Percentiles rank a stretch among this genome's conserved stretches.
phyloP scores from a whole-genome alignment of 2,329 filamentous ascomycete species.

The Chaetoscypha palmicola region DNA sequence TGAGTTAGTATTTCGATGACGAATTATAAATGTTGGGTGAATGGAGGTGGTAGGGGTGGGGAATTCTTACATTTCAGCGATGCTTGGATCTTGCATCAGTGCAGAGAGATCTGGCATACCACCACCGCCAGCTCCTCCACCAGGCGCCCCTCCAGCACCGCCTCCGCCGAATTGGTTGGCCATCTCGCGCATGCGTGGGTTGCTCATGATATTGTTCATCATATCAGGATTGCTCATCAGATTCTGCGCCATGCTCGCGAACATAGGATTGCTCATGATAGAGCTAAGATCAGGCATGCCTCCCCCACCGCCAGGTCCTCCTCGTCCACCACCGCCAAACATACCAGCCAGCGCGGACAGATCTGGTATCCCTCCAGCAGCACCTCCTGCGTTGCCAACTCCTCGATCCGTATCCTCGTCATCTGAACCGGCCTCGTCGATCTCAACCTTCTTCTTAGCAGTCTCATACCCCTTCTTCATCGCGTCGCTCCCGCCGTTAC shows the following conservation, averaged over 20 bases:
- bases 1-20: neutral
- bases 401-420: slow-evolving; percentile 46
- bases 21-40: neutral
- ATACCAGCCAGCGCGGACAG: slow-evolving; percentile 64
- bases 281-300: slow-evolving; percentile 82
- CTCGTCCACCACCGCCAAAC: slow-evolving; percentile 59
- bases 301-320: slow-evolving; percentile 56
- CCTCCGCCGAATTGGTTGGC: slow-evolving; percentile 69
- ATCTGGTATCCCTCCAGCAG: slow-evolving; percentile 61
- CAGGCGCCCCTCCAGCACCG: slow-evolving; percentile 28
- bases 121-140: slow-evolving; percentile 44
- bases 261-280: slow-evolving; percentile 98
- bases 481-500: slow-evolving; percentile 86
- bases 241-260: slow-evolving; percentile 93
- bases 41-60: neutral
- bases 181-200: slow-evolving; percentile 83
- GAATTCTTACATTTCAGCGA: slow-evolving; percentile 62
- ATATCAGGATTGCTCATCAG: slow-evolving; percentile 94
- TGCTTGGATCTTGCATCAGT: slow-evolving; percentile 86
- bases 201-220: slow-evolving; percentile 89
- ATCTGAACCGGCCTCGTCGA: slow-evolving; percentile 54
- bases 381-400: slow-evolving; percentile 37
- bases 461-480: slow-evolving; percentile 98
- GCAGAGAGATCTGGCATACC: slow-evolving; percentile 83
- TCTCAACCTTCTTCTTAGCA: slow-evolving; percentile 77